Percentiles rank a stretch among this genome's conserved stretches.
Conservation (phyloP, 768 basidiomycete species). For the Pleurotus ostreatus region DNA sequence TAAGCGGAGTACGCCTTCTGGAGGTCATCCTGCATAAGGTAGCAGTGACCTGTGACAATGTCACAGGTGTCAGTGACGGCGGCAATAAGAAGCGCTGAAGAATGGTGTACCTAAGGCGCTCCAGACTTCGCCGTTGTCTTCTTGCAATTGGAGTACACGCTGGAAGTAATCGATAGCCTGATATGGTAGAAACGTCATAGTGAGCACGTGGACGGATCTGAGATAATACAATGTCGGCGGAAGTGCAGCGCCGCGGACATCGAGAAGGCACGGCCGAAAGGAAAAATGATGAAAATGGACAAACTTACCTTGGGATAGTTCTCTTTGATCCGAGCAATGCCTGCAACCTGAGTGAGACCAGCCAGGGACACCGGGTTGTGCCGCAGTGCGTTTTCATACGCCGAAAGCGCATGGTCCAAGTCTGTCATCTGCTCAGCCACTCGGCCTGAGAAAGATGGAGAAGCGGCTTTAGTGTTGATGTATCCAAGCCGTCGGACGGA, state of each 20-base stretch:
- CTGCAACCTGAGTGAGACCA: slow-evolving; percentile 91
- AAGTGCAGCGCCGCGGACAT: slow-evolving; percentile 8
- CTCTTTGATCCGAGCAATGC: slow-evolving; percentile 95
- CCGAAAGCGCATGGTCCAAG: slow-evolving; percentile 85
- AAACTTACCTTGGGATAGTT: slow-evolving; percentile 87
- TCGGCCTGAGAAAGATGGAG: slow-evolving; percentile 55
- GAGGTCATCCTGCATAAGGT: slow-evolving; percentile 98
- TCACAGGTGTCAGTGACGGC: slow-evolving; percentile 15
- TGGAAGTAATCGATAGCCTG: slow-evolving; percentile 98
- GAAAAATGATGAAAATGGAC: slow-evolving; percentile 17
- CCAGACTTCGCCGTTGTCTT: slow-evolving; percentile 99
- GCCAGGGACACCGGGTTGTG: slow-evolving; percentile 91
- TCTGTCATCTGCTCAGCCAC: slow-evolving; percentile 96
- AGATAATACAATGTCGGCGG: slow-evolving; percentile 12
- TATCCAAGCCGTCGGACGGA: background rate
- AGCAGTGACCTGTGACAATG: slow-evolving; percentile 73
- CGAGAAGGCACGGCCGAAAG: background rate
- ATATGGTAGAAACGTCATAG: slow-evolving; percentile 32
- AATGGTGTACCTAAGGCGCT: slow-evolving; percentile 73
- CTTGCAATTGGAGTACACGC: slow-evolving; percentile 82
- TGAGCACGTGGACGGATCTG: slow-evolving; percentile 26
- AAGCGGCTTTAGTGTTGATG: slow-evolving; percentile 8
- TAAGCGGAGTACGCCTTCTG: slow-evolving; percentile 99
- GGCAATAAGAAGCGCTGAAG: slow-evolving; percentile 13
- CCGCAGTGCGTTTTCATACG: slow-evolving; percentile 93